Percentiles rank a stretch among this genome's conserved stretches.
These are phyloP conservation scores for Metarhizium guizhouense DNA, from an alignment of 2,329 filamentous ascomycete species.

Conservation along the genomic window DNA sequence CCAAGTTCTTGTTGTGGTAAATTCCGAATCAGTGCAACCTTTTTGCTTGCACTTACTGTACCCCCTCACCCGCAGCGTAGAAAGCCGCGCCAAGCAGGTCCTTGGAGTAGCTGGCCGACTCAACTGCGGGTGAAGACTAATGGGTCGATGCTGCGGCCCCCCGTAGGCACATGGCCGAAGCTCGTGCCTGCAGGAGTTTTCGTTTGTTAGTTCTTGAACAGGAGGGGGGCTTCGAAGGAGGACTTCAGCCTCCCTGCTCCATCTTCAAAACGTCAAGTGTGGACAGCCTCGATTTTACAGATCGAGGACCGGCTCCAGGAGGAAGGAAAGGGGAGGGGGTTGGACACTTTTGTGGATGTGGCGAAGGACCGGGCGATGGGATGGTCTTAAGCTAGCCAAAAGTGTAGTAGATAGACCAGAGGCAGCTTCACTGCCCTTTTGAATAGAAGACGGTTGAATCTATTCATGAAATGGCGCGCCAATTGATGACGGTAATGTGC, in stretches of 20 bases:
- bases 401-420: conserved; percentile 12
- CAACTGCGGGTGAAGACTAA: conserved; percentile 23
- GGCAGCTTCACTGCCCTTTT: conserved; percentile 4
- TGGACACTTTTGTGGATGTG: conserved; percentile 18
- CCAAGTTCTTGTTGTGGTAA: conserved; percentile 18
- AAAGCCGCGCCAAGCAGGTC: conserved; percentile 33
- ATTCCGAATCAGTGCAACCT: conserved; percentile 4
- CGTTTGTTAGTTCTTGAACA: conserved; percentile 23
- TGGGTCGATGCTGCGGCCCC: conserved; percentile 48
- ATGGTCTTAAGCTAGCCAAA: conserved; percentile 24
- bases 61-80: conserved; percentile 19
- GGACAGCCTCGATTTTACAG: conserved; percentile 14
- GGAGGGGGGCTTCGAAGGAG: background rate
- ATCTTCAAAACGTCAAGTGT: conserved; percentile 10
- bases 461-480: conserved; percentile 16
- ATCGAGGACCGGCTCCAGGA: conserved; percentile 16
- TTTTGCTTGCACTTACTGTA: conserved; percentile 15
- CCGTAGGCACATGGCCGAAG: conserved; percentile 17
- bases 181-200: conserved; percentile 20
- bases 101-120: conserved; percentile 22
- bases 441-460: conserved; percentile 46
- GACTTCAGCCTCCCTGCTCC: conserved; percentile 1
- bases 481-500: background rate
- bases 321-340: conserved; percentile 2
- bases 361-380: conserved; percentile 17